Base-by-base conservation (phyloP, 345 rosid species). In the Moricandia arvensis region DNA sequence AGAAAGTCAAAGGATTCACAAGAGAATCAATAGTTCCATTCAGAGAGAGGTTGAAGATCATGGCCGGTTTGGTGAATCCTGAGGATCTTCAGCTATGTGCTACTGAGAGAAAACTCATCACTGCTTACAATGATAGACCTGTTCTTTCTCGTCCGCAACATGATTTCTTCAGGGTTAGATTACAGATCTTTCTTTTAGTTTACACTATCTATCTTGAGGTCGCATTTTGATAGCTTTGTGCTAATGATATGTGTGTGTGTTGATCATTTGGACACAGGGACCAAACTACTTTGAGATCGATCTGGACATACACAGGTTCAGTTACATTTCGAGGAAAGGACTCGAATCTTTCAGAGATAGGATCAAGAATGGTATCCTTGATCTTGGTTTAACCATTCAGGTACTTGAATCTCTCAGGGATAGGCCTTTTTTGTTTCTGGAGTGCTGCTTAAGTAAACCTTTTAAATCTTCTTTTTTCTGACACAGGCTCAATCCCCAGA, bases 61-160 rank as follows among this genome's bases (percentile, higher is more conserved):
- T 92, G 86, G 96, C 80, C 0, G 89, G 92, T 7, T 62, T 90
- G 21, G 88, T 88, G 33, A 92, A 92, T 78, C 90, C 89, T 49
- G 96, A 90, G 57, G 96, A 92, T 49, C 86, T 92, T 73, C 87
- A 83, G 30, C 76, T 90, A 63, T 71, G 89, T 67, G 82, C 92
- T 38, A 75, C 92, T 1, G 96, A 92, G 77, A 88, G 82, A 80
- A 90, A 92, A 80, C 93, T 92, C 31, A 73, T 92, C 17, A 80
- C 85, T 26, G 87, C 91, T 66, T 92, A 92, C 72, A 87, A 87
- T n/a, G 87, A 92, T 33, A 90, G 68, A 74, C 97, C 96, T 0
- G 93, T 88, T 53, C 96, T 92, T 58, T 88, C 97, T 5, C 96
- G 96, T 51, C 97, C 97, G 6, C 97, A 88, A 49, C 97, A 91